Conservation (phyloP, 306 rosid species). For the Glycine latifolia region DNA sequence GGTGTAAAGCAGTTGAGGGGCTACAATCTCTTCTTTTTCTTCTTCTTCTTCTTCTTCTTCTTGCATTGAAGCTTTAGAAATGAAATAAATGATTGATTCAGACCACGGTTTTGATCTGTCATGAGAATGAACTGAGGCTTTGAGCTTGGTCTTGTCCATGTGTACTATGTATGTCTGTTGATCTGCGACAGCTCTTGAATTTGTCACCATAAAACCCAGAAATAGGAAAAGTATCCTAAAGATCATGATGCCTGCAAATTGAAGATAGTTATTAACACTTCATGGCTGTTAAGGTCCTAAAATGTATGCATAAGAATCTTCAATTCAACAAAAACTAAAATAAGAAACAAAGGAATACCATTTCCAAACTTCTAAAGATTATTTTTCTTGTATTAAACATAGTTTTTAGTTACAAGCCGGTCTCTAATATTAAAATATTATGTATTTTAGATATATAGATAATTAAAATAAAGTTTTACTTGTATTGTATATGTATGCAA, state of each 20-base stretch:
- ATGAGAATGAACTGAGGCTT: constrained; percentile 47
- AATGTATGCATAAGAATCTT: too few relatives aligned
- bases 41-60: constrained; percentile 43
- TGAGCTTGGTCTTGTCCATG: constrained; percentile 66
- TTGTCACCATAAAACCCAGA: constrained; percentile 50
- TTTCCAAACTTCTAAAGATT: too few relatives aligned
- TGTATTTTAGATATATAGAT: too few relatives aligned
- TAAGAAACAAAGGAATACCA: too few relatives aligned
- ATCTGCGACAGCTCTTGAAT: constrained; percentile 50
- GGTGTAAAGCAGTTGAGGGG: constrained; percentile 62
- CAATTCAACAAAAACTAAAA: too few relatives aligned
- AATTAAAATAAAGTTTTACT: too few relatives aligned
- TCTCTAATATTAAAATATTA: too few relatives aligned
- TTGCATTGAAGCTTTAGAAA: constrained; percentile 50
- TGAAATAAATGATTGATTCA: constrained; percentile 53
- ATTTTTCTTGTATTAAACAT: too few relatives aligned
- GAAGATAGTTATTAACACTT: background rate
- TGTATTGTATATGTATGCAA: too few relatives aligned
- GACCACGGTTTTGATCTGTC: constrained; percentile 59
- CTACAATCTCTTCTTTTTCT: constrained; percentile 23
- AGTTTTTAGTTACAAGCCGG: too few relatives aligned
- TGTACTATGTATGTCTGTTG: constrained; percentile 68
- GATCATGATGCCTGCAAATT: constrained; percentile 56
- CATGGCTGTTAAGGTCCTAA: constrained; percentile 28
- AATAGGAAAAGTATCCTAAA: constrained; percentile 51